Evolutionary conservation across 768 basidiomycete species (phyloP), one percentile per base, ranked within the genome.

Genomic region (Lepiota subincarnata): DNA sequence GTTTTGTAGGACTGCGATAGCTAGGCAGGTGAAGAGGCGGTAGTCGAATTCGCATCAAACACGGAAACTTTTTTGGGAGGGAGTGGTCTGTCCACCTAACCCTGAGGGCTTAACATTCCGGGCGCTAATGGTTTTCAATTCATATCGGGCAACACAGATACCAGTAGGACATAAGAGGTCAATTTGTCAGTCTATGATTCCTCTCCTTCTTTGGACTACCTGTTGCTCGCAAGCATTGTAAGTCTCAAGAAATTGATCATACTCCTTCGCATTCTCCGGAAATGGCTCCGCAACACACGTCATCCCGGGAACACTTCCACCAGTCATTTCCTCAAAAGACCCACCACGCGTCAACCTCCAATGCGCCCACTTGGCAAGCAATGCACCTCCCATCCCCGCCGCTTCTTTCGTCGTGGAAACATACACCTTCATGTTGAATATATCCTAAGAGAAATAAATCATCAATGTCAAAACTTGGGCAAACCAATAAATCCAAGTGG

Each of bases 381-480:
- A 66, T 4, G 84, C 87, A 31, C 87, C 87, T 37, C 88, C 88
- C 65, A 82, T 80, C 6, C 78, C 84, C 7, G 85, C 87, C 20
- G 83, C 86, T 66, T 88, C 86, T 63, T 83, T 82, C 0, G 82
- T 83, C 8, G 68, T 66, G 14, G 84, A 83, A 28, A 86, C 77
- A 64, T 83, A 91, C 11, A 88, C 84, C 40, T 83, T 80, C 73
- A 90, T 84, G 41, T 75, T 76, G 57, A 94, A 85, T n/a, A 92
- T 73, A 64, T 92, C 86, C 75, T 77, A 34, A 12, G 19, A 16
- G 22, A 44, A 42, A 45, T 6, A 44, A 42, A 42, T 6, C n/a
- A 28, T 5, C 40, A 24, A 51, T 2, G 45, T 50, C 16, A 56
- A 39, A 11, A 47, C 13, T 19, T 18, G 39, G 14, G 44, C 24